These are phyloP conservation scores for Diaporthe ampelina DNA, from an alignment of 2,329 filamentous ascomycete species.

Conservation along the genomic window DNA sequence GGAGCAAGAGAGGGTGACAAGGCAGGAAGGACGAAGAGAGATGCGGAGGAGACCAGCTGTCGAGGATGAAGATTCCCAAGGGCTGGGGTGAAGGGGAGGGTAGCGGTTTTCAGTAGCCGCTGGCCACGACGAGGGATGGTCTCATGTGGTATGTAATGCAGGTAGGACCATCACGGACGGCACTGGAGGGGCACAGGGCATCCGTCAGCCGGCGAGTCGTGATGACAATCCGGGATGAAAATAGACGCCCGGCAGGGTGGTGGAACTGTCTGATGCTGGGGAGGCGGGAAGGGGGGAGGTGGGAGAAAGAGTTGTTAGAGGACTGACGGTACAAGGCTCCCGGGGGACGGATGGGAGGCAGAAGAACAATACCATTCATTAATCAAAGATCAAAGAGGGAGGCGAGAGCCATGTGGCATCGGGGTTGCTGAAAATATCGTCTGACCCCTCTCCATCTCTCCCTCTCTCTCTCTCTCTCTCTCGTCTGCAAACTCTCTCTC, in stretches of 20 bases:
- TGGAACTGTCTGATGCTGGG: slow-evolving; percentile 47
- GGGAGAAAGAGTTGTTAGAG: background rate
- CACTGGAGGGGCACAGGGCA: slow-evolving; percentile 44
- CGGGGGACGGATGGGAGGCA: background rate
- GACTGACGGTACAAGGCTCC: background rate
- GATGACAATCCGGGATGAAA: slow-evolving; percentile 46
- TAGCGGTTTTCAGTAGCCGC: slow-evolving; percentile 67
- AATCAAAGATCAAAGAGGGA: background rate
- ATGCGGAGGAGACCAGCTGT: slow-evolving; percentile 21
- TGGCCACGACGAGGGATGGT: slow-evolving; percentile 50
- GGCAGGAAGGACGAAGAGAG: background rate
- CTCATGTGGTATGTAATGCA: slow-evolving; percentile 42
- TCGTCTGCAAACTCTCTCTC: too few species aligned
- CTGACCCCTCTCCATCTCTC: too few species aligned
- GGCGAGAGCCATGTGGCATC: slow-evolving; percentile 21
- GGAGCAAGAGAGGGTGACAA: slow-evolving; percentile 3
- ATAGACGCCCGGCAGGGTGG: slow-evolving; percentile 61
- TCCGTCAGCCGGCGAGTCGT: slow-evolving; percentile 53
- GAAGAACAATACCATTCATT: slow-evolving; percentile 25
- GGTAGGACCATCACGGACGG: slow-evolving; percentile 48
- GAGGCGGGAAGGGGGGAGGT: too few species aligned
- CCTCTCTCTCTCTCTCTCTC: too few species aligned
- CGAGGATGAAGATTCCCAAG: slow-evolving; percentile 51
- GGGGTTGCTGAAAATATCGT: slow-evolving; percentile 13
- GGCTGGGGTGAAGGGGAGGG: slow-evolving; percentile 56